Percentiles rank a stretch among this genome's conserved stretches.
Conservation (phyloP, 1,284 basidiomycete genomes). For the Tremellales sp. region DNA sequence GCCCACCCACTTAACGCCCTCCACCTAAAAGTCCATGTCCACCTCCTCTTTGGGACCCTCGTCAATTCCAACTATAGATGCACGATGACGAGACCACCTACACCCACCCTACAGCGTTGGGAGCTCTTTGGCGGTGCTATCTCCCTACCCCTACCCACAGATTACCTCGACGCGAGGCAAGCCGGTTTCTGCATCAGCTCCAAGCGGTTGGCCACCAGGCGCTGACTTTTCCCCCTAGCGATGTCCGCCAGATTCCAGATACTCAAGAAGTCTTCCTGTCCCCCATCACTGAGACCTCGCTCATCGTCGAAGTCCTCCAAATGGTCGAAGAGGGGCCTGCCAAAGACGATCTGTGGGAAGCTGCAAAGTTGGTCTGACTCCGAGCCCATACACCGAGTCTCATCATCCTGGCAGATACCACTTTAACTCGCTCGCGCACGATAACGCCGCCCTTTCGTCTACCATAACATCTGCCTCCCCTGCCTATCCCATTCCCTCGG, state of each 20-base stretch:
- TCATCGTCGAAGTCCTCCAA: conserved; percentile 83
- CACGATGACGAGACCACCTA: conserved; percentile 10
- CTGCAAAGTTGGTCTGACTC: conserved; percentile 58
- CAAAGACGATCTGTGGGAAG: conserved; percentile 53
- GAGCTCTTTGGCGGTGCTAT: conserved; percentile 69
- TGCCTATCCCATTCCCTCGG: conserved; percentile 15
- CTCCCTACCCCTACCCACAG: conserved; percentile 56
- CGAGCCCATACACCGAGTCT: not conserved
- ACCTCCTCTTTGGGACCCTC: conserved; percentile 6
- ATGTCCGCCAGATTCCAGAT: conserved; percentile 90
- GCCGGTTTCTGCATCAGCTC: conserved; percentile 38
- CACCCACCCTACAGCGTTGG: conserved; percentile 8
- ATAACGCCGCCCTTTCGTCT: conserved; percentile 69
- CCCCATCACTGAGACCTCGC: conserved; percentile 63
- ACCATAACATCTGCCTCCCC: conserved; percentile 48
- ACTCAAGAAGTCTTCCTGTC: conserved; percentile 92
- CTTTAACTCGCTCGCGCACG: conserved; percentile 85
- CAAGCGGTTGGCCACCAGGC: conserved; percentile 2
- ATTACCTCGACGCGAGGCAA: conserved; percentile 81
- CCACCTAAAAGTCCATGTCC: too few relatives aligned
- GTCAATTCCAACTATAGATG: too few relatives aligned
- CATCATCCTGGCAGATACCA: conserved; percentile 63
- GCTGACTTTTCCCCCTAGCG: conserved; percentile 55
- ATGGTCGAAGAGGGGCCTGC: conserved; percentile 58
- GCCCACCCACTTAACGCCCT: too few relatives aligned